These are phyloP conservation scores for Setaria italica DNA, from an alignment of 202 grass and related monocot species.

Conservation along the genomic window DNA sequence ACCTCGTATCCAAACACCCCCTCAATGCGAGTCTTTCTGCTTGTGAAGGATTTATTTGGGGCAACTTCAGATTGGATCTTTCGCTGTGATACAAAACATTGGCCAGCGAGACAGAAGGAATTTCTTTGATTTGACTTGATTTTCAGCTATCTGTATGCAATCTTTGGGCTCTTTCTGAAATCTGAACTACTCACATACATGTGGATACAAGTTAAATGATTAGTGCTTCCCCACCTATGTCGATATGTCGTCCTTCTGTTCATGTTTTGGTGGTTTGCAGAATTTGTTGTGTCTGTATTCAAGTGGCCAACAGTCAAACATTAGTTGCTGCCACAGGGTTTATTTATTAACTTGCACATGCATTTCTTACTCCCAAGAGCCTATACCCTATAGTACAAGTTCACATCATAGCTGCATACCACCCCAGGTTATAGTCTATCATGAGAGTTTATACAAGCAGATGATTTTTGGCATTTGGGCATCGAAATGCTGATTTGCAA, in stretches of 20 bases:
- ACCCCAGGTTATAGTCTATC: not conserved
- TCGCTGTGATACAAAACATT: not conserved
- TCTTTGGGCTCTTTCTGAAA: not conserved
- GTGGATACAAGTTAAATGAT: not conserved
- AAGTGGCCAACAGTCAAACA: not conserved
- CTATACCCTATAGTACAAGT: no score
- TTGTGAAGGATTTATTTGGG: not conserved
- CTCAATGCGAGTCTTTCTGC: not conserved
- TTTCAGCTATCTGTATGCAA: not conserved
- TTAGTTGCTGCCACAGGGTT: not conserved
- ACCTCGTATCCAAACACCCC: no score
- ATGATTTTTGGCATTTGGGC: not conserved
- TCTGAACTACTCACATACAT: slow-evolving; percentile 14
- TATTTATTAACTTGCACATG: not conserved
- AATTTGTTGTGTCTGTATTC: slow-evolving; percentile 14
- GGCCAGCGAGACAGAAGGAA: not conserved
- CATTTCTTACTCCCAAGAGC: not conserved
- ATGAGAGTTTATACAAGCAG: not conserved
- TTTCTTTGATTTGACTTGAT: slow-evolving; percentile 22
- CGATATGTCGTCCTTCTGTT: slow-evolving; percentile 15
- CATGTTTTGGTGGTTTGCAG: slow-evolving; percentile 16
- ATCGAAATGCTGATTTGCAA: not conserved
- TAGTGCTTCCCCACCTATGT: not conserved
- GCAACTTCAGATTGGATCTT: slow-evolving; percentile 30
- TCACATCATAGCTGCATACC: not conserved